phyloP scores from a whole-genome alignment of 2,329 filamentous ascomycete species.

The Sarocladium kiliense region DNA sequence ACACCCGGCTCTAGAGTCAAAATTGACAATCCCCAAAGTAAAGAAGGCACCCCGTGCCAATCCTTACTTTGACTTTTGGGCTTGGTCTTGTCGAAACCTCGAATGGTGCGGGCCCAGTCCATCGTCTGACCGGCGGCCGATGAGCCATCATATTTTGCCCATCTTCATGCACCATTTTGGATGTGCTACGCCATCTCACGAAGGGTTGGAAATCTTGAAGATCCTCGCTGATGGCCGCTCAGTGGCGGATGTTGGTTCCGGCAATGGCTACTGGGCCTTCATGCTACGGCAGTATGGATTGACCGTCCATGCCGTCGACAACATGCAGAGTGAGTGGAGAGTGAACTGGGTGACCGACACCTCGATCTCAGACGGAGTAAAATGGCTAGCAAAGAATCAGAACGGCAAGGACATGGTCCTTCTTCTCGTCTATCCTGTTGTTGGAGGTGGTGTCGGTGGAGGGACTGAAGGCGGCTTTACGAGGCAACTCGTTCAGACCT shows the following conservation, averaged over 20 bases:
- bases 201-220: slow-evolving; percentile 56
- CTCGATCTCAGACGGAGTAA: slow-evolving; percentile 51
- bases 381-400: slow-evolving; percentile 47
- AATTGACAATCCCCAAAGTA: slow-evolving; percentile 39
- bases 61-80: slow-evolving; percentile 64
- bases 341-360: slow-evolving; percentile 66
- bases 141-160: slow-evolving; percentile 64
- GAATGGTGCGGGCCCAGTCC: slow-evolving; percentile 60
- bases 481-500: slow-evolving; percentile 53
- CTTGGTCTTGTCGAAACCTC: slow-evolving; percentile 57
- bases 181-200: slow-evolving; percentile 64
- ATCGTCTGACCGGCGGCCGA: slow-evolving; percentile 44
- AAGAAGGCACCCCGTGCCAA: slow-evolving; percentile 46
- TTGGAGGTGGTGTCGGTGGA: slow-evolving; percentile 58
- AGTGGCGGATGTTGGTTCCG: slow-evolving; percentile 63
- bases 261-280: slow-evolving; percentile 72
- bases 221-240: slow-evolving; percentile 46
- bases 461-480: slow-evolving; percentile 63
- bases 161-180: slow-evolving; percentile 77
- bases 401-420: slow-evolving; percentile 53
- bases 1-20: slow-evolving; percentile 33
- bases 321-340: slow-evolving; percentile 62
- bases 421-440: slow-evolving; percentile 68
- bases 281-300: slow-evolving; percentile 59
- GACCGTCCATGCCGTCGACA: slow-evolving; percentile 58